Base-by-base conservation (phyloP, 2,329 filamentous ascomycete genomes). In the Ceratocystis eucalypticola region DNA sequence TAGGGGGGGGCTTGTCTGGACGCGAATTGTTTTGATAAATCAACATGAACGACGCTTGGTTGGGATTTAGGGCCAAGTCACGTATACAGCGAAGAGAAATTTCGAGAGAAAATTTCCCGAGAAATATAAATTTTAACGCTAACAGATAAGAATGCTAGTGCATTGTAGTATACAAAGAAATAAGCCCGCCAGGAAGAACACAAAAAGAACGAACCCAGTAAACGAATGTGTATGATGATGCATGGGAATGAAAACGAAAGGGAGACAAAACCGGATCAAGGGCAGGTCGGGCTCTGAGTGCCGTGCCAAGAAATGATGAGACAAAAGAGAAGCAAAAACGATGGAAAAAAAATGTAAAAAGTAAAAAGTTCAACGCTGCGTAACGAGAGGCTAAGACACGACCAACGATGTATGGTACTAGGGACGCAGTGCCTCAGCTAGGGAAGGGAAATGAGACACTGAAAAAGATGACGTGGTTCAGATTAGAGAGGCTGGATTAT, bases 321-420 rank as follows among this genome's bases (percentile, higher is more conserved):
- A 44, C 15, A 41, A 62, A 17, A 55, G 55, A 20, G 57, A 64
- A 67, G 37, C 37, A 41, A 12, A 4, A 41, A 53, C 22, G 20
- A 53, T 22, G 25, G 10, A 53, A 46, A 50, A 50, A 64, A 67
- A 25, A 67, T 50, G 59, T 22, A 22, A 66, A 20, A 63, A 48
- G 8, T 48, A 53, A 67, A 67, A 30, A 65, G 44, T 41, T 57
- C 55, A 59, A 59, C 55, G 55, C 55, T 59, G 55, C 55, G 28
- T 59, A 59, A 59, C 30, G 20, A 55, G 55, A n/a, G 25, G 55
- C 28, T 59, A 30, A 37, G 55, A 59, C 55, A 59, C 10, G 55
- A 12, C 55, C 48, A 53, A 22, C 17, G 28, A 33, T 59, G 17
- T 15, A 59, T 59, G 30, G 30, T 28, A 8, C 17, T n/a, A 28